Evolutionary conservation across 2,329 filamentous ascomycete species (phyloP), one percentile per base, ranked within the genome.

Genomic region (Pseudogymnoascus sp.): DNA sequence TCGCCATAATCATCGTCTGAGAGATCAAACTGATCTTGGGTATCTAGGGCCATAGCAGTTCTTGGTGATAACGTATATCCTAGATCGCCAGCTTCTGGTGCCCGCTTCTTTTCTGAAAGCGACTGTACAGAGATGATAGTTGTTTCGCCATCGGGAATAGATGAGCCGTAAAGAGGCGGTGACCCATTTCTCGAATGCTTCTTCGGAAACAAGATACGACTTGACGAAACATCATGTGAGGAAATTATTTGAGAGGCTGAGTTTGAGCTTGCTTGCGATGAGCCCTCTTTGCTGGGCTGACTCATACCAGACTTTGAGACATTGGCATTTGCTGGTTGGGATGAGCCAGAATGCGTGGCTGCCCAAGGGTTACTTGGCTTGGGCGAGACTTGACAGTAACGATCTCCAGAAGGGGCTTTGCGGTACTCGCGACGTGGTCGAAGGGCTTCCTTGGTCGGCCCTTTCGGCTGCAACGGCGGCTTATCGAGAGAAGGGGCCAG

Each of bases 401-500:
- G 47, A 15, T 54, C 47, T 1, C 47, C 47, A 54, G 47, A 54
- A 21, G 47, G 47, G 17, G 47, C 47, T 35, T 54, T 54, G 29
- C 47, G 47, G 29, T 54, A 54, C 15, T 54, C 47, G 29, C 47
- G 47, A 1, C 47, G 47, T 33, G 29, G 29, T 17, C 47, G 47
- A 21, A 54, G 47, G 17, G 29, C 8, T 54, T 54, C 47, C 5
- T 33, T 33, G 10, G 29, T 35, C 33, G 29, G 2, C 15, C 29
- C 47, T 54, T 33, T 33, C 5, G 47, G 47, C 15, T 35, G 47
- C 15, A 54, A 13, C 3, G 57, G 57, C 17, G 57, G 26, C 21
- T 39, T 63, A 6, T 67, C 64, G 8, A 67, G 41, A 31, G 62
- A 37, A 7, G 69, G 68, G 11, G 66, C 64, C 11, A 68, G 58